Evolutionary conservation across 768 basidiomycete species (phyloP), one percentile per base, ranked within the genome.

Genomic region (Cytidiella melzeri): DNA sequence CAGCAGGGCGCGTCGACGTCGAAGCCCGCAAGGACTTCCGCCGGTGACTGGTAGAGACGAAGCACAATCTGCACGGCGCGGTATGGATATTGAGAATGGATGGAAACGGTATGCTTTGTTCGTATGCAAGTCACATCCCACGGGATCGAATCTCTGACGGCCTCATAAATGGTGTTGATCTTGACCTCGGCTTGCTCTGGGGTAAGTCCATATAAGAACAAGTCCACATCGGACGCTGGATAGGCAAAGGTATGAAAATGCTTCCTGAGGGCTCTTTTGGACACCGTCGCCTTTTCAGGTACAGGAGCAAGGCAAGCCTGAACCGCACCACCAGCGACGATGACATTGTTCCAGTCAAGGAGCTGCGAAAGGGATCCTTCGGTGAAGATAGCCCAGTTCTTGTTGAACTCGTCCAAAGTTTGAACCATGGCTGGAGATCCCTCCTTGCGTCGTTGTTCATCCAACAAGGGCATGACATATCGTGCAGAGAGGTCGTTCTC

Each of bases 41-140:
- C 80, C 15, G 81, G 81, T 28, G 80, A 81, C 12, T 63, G 67
- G 55, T 83, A 84, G 1, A 84, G 67, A 18, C 81, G 75, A n/a
- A 83, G 66, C 4, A 83, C 75, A 48, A 84, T 80, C 59, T 83
- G 81, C 26, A 84, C 71, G n/a, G 74, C 73, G 21, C 81, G 78
- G 53, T 82, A 83, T 0, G 81, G 81, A 59, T 81, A 83, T 75
- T 45, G 52, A 74, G 80, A 80, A 58, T 83, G 76, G 55, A 83
- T 81, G 12, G 81, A 82, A 38, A 82, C 68, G 0, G 80, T 79
- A 54, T 84, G 79, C 63, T 79, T 83, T 49, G 80, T 80, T 36
- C 81, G 74, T 48, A 84, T 75, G 44, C 80, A 82, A 24, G 80
- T 82, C 13, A 80, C 77, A 58, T 83, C 82, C 81, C 81, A 83